These are phyloP conservation scores for Penicillium olsonii DNA, from an alignment of 2,329 filamentous ascomycete genomes.

Conservation along the genomic window DNA sequence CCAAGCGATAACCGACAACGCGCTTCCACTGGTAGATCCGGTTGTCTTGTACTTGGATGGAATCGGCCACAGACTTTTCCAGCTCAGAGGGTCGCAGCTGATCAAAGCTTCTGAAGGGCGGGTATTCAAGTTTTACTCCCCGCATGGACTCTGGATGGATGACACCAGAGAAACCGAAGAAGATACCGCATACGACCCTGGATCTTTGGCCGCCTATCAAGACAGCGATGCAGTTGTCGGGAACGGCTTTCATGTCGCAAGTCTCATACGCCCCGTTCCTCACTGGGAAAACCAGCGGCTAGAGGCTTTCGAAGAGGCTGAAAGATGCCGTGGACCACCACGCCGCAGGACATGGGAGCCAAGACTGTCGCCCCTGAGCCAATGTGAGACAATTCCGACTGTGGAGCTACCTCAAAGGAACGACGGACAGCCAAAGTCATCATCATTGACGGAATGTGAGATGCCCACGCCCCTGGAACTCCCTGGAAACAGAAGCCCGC, in stretches of 20 bases:
- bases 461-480: not conserved
- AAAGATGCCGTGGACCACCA: not conserved
- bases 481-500: no score
- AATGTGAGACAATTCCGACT: not conserved
- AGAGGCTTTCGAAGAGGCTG: not conserved
- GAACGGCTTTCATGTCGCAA: constrained; percentile 15
- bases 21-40: constrained; percentile 23
- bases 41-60: constrained; percentile 18
- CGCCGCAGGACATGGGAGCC: not conserved
- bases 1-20: constrained; percentile 15
- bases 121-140: constrained; percentile 24
- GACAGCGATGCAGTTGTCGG: not conserved
- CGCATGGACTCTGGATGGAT: constrained; percentile 24
- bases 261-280: constrained; percentile 1
- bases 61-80: not conserved
- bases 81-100: constrained; percentile 10
- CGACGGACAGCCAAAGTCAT: not conserved
- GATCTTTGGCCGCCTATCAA: not conserved
- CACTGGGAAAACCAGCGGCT: not conserved
- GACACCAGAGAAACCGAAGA: constrained; percentile 5
- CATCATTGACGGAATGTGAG: not conserved
- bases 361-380: not conserved
- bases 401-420: not conserved
- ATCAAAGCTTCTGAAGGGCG: constrained; percentile 12
- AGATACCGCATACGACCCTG: constrained; percentile 10